A percentile compares a stretch with the other conserved stretches of the same genome.
Evolutionary conservation across 768 basidiomycete genomes (phyloP).

Genomic region (Boletus subparvulus): DNA sequence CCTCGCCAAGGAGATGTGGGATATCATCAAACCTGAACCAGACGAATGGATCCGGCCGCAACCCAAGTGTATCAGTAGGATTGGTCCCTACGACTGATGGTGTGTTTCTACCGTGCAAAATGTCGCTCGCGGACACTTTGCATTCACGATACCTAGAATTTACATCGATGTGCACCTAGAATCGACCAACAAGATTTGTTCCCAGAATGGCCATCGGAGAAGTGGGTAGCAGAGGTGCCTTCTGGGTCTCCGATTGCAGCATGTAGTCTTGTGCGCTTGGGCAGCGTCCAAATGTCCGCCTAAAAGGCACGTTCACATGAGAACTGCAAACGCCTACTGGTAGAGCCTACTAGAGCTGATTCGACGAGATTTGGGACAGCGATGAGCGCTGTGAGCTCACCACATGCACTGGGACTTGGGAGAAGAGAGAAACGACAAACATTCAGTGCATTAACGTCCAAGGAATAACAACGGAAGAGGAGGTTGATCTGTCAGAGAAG

Average conservation of each 20-base stretch:
- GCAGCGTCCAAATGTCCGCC: slow-evolving; percentile 88
- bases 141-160: not conserved
- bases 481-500: slow-evolving; percentile 48
- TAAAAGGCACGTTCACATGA: slow-evolving; percentile 29
- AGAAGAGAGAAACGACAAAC: slow-evolving; percentile 88
- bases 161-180: too few relatives aligned
- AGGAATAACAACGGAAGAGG: slow-evolving; percentile 55
- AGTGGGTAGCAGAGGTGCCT: slow-evolving; percentile 23
- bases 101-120: not conserved
- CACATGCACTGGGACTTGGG: slow-evolving; percentile 14
- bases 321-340: not conserved
- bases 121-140: too few relatives aligned
- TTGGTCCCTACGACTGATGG: slow-evolving; percentile 3
- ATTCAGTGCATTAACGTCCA: slow-evolving; percentile 92
- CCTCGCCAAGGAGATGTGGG: not conserved
- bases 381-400: slow-evolving; percentile 47
- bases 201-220: slow-evolving; percentile 48
- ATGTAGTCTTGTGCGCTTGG: slow-evolving; percentile 66
- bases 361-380: slow-evolving; percentile 89
- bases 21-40: not conserved
- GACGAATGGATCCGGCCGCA: slow-evolving; percentile 25
- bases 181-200: slow-evolving; percentile 53
- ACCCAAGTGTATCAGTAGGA: slow-evolving; percentile 19
- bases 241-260: slow-evolving; percentile 75
- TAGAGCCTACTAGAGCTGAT: slow-evolving; percentile 64